phyloP scores from a whole-genome alignment of 2,329 filamentous ascomycete species.

The Emmonsia crescens region DNA sequence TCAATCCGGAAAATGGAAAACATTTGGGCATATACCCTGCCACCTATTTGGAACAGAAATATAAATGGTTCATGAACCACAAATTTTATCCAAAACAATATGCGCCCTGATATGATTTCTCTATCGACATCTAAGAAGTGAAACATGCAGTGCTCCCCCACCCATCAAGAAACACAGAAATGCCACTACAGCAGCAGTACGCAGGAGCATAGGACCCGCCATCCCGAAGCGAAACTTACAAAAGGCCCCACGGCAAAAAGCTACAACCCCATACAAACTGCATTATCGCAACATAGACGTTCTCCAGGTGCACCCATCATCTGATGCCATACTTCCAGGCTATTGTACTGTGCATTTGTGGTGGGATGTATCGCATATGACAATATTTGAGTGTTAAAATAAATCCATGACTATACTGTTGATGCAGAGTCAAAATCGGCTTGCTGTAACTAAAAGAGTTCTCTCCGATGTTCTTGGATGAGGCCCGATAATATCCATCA shows the following conservation, averaged over 20 bases:
- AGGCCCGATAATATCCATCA: too few relatives aligned
- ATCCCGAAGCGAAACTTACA: too few relatives aligned
- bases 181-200: too few relatives aligned
- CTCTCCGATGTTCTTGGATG: too few relatives aligned
- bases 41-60: not conserved
- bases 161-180: too few relatives aligned
- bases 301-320: not conserved
- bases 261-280: not conserved
- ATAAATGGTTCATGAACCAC: not conserved
- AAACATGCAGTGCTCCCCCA: not conserved
- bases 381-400: not conserved
- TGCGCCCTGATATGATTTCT: not conserved
- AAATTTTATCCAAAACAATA: not conserved
- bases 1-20: not conserved
- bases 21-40: not conserved
- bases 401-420: not conserved
- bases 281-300: not conserved
- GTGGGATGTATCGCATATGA: too few relatives aligned
- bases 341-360: not conserved
- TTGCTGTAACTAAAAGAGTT: not conserved
- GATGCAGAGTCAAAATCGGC: not conserved
- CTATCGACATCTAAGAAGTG: not conserved
- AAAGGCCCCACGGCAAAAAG: too few relatives aligned
- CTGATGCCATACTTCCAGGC: not conserved
- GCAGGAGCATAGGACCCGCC: too few relatives aligned